Percentiles rank a stretch among this genome's conserved stretches.
Conservation (phyloP, 768 basidiomycete species). For the Tylopilus intermedius region DNA sequence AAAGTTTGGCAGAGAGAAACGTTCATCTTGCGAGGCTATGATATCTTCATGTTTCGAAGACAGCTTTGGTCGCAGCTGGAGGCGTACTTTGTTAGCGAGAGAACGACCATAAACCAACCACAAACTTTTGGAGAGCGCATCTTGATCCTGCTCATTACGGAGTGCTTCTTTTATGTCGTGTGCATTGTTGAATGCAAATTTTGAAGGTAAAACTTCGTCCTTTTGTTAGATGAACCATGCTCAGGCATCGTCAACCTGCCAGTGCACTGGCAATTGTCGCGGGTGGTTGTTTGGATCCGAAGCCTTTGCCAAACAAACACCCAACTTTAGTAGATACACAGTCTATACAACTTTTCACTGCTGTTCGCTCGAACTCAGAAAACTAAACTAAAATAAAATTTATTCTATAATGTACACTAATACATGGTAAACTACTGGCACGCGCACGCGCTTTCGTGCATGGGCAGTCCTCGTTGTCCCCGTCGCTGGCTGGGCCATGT, state of each 20-base stretch:
- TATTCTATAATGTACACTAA: no score
- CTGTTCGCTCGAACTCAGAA: no score
- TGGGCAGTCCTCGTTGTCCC: no score
- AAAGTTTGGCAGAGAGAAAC: conserved; percentile 55
- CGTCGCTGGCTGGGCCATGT: conserved; percentile 26
- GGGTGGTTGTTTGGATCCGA: conserved; percentile 24
- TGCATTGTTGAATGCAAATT: conserved; percentile 15
- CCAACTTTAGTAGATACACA: no score
- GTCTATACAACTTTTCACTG: no score
- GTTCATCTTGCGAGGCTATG: conserved; percentile 52
- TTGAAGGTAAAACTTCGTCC: conserved; percentile 16
- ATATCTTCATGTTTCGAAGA: conserved; percentile 47
- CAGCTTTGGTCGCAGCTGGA: conserved; percentile 52
- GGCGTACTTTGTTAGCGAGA: background rate
- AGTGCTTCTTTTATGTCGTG: conserved; percentile 24
- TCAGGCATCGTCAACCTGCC: conserved; percentile 17
- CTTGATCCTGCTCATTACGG: conserved; percentile 10
- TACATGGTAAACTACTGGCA: no score
- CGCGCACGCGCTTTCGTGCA: no score
- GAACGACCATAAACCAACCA: background rate
- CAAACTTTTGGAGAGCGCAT: conserved; percentile 22
- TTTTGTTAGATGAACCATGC: conserved; percentile 19
- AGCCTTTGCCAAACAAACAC: conserved; percentile 22
- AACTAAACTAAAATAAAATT: no score
- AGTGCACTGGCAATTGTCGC: no score